Evolutionary conservation across 441 rosid genomes (phyloP), one percentile per base, ranked within the genome.

Genomic region (Gossypium armourianum): DNA sequence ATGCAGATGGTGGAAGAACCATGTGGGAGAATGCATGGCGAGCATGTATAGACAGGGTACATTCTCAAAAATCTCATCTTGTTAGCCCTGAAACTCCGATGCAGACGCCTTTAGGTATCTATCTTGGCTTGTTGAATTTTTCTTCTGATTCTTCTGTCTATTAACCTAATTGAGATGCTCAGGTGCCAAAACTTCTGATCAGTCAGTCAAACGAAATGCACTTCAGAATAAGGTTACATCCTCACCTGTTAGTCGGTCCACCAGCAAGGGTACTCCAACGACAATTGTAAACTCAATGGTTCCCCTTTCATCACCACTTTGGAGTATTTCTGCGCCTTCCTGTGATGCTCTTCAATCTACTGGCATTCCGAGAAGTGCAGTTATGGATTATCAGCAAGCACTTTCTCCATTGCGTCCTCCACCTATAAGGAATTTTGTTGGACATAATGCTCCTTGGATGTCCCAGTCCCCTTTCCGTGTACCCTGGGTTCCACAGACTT

Each of bases 11-110:
- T 76, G 91, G 90, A 70, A 88, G 82, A 82, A 85, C 79, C 84
- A 73, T 74, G 70, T 96, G 98, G 98, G 97, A 96, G 81, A 88
- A 83, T 68, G 85, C 85, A 56, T 88, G 96, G 96, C 94, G 83
- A 72, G 81, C 78, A 52, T 88, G 88, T 79, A 78, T 83, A 49
- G 94, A 85, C 70, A 91, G 90, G 80, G 55, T 81, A 40, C 86
- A 76, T 73, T 82, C 83, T 78, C 96, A 87, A 76, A 86, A 79
- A 75, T 73, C 82, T 72, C 81, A 72, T 78, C 70, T 79, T 4
- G 55, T 72, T 72, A 81, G 76, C 59, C 86, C 93, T 1, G 96
- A 87, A 80, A 87, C 97, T 4, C 92, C 96, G 47, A 24, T 86
- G 76, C 91, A 81, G 57, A 79, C 91, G 28, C 91, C 80, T 68